Base-by-base conservation (phyloP, 2,329 filamentous ascomycete species). In the Monosporascus sp. region DNA sequence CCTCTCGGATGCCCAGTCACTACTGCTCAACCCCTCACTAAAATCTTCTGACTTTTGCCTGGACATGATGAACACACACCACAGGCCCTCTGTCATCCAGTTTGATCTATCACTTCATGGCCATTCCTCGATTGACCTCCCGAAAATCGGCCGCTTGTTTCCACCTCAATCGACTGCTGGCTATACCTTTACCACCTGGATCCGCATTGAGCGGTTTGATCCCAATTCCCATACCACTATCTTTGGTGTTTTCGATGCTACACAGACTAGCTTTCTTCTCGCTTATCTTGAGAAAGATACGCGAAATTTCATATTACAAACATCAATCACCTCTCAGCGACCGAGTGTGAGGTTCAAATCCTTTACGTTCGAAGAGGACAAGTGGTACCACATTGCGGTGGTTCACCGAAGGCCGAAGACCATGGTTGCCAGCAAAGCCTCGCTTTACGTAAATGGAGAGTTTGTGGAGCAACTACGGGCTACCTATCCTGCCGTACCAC, bases 271-370 rank as follows among this genome's bases (percentile, higher is more conserved):
- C 70, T 99, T 99, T 65, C 74, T 99, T 37, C 83, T 99, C 61
- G 86, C 91, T 55, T 99, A 99, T 66, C 78, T 99, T 39, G 95
- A 99, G 68, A 91, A 88, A 66, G 92, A 97, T 68, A 96, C 90
- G 2, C 89, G 83, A 56, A 94, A 96, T 71, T 88, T 99, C 60
- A 99, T 99, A 60, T 76, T 99, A 6, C 94, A 99, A 72, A 97
- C 95, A 7, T 97, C 94, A 18, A 88, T 97, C 56, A 89, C 85
- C 50, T 91, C 91, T 8, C 79, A 85, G 50, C 84, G 88, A 54
- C 93, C 94, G 3, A 97, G 93, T 70, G 89, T 99, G 47, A 85
- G 94, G 52, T 99, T 99, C 77, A 96, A 94, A 68, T 88, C 88
- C 2, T 82, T 86, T 11, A 76, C 79, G 1, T 97, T 99, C 65